A percentile compares a stretch with the other conserved stretches of the same genome.
Evolutionary conservation across 1,284 basidiomycete species (phyloP).

Genomic region (Mycena citricolor): DNA sequence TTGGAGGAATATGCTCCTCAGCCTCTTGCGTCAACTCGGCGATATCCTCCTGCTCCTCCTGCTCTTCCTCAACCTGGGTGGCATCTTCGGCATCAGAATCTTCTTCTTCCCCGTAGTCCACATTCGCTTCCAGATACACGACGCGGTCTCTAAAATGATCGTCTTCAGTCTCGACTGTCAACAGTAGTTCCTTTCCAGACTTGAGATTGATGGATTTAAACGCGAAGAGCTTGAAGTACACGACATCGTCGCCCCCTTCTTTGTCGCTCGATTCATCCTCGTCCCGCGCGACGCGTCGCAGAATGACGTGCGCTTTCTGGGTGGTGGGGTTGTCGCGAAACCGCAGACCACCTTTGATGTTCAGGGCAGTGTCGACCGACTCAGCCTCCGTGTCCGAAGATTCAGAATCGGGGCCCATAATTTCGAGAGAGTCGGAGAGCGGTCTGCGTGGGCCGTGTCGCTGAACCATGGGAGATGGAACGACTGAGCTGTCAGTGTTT

Average conservation of each 20-base stretch:
- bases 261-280: constrained; percentile 42
- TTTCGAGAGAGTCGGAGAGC: no score
- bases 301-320: constrained; percentile 58
- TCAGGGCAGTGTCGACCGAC: constrained; percentile 52
- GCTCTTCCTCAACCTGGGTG: constrained; percentile 33
- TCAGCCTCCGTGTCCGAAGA: no score
- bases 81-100: constrained; percentile 39
- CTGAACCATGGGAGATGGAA: no score
- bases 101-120: constrained; percentile 34
- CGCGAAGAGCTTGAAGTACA: constrained; percentile 61
- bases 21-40: constrained; percentile 30
- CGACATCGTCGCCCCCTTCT: constrained; percentile 37
- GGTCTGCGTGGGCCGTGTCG: no score
- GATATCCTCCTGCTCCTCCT: constrained; percentile 35
- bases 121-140: constrained; percentile 55
- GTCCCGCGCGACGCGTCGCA: constrained; percentile 53
- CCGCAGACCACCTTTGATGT: constrained; percentile 53
- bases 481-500: no score
- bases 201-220: constrained; percentile 65
- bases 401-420: no score
- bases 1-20: constrained; percentile 47
- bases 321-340: constrained; percentile 56
- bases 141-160: constrained; percentile 52
- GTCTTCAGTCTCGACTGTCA: constrained; percentile 52
- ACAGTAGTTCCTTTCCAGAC: constrained; percentile 64